phyloP scores from a whole-genome alignment of 768 basidiomycete genomes.

The Hirschioporus abietinus region DNA sequence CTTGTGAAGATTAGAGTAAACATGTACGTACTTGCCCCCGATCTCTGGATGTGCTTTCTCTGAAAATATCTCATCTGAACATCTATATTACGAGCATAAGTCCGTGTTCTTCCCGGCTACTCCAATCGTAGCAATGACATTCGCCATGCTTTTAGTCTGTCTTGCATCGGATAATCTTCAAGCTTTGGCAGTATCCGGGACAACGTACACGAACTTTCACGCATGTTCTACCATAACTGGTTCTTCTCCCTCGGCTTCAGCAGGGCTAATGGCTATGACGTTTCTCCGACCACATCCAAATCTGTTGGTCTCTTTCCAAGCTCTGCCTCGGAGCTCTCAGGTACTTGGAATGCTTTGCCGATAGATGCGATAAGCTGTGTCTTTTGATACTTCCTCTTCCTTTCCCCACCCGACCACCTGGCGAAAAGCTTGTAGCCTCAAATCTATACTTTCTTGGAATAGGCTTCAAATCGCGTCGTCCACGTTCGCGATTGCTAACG shows the following conservation, averaged over 20 bases:
- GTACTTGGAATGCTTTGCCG: not conserved
- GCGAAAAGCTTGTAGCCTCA: not conserved
- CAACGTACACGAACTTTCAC: not conserved
- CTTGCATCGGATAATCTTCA: not conserved
- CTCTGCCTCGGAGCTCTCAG: not conserved
- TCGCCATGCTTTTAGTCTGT: not conserved
- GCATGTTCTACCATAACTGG: not conserved
- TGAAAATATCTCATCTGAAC: not conserved
- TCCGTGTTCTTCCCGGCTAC: not conserved
- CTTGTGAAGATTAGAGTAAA: too few relatives aligned
- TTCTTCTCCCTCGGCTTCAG: not conserved
- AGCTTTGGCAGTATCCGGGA: not conserved
- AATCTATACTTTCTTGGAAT: not conserved
- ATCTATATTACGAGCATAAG: not conserved
- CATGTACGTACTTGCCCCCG: not conserved
- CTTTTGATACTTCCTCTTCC: not conserved
- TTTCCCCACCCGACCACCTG: not conserved
- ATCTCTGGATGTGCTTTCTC: not conserved
- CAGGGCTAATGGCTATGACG: not conserved
- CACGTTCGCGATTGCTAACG: not conserved
- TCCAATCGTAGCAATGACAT: not conserved
- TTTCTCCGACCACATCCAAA: not conserved
- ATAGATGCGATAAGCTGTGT: not conserved
- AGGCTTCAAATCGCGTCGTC: not conserved
- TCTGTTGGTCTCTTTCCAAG: not conserved